These are phyloP conservation scores for Podila epicladia DNA, from an alignment of 192 early-diverging fungal species.

Conservation along the genomic window DNA sequence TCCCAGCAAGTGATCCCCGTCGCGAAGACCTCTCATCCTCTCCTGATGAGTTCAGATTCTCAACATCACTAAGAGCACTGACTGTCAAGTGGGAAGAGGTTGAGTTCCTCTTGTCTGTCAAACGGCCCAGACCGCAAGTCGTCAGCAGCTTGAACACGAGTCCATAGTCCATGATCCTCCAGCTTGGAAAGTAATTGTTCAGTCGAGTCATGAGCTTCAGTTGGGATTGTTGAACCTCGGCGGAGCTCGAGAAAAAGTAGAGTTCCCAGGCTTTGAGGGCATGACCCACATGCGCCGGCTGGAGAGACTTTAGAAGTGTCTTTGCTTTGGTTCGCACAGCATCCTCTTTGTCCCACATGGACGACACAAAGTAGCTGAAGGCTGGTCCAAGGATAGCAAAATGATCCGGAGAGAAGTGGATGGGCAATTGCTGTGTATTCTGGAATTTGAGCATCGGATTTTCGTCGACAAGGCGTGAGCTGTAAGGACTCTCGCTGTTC, in stretches of 20 bases:
- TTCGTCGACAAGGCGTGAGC: not conserved
- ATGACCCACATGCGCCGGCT: conserved; percentile 55
- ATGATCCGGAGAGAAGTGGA: conserved; percentile 23
- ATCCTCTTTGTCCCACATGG: conserved; percentile 69
- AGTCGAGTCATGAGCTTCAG: conserved; percentile 64
- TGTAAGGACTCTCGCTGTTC: conserved; percentile 5
- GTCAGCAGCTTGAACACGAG: conserved; percentile 31
- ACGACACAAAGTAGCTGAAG: conserved; percentile 64
- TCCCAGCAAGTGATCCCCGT: not conserved
- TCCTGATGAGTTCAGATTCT: not conserved
- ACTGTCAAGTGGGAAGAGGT: not conserved
- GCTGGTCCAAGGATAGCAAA: conserved; percentile 58
- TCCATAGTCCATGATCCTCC: conserved; percentile 51
- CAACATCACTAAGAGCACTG: not conserved
- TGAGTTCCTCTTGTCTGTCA: not conserved
- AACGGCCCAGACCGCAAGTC: conserved; percentile 13
- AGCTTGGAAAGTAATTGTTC: conserved; percentile 62
- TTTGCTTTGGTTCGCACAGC: conserved; percentile 63
- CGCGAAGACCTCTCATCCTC: not conserved
- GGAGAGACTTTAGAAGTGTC: conserved; percentile 56
- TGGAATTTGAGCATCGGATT: not conserved
- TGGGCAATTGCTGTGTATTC: not conserved
- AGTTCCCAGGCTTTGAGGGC: conserved; percentile 68
- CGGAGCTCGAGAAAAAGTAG: conserved; percentile 54
- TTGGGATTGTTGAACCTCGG: conserved; percentile 45